These are phyloP conservation scores for Yamadazyma sp. DNA, from an alignment of 805 yeast species.

Conservation along the genomic window DNA sequence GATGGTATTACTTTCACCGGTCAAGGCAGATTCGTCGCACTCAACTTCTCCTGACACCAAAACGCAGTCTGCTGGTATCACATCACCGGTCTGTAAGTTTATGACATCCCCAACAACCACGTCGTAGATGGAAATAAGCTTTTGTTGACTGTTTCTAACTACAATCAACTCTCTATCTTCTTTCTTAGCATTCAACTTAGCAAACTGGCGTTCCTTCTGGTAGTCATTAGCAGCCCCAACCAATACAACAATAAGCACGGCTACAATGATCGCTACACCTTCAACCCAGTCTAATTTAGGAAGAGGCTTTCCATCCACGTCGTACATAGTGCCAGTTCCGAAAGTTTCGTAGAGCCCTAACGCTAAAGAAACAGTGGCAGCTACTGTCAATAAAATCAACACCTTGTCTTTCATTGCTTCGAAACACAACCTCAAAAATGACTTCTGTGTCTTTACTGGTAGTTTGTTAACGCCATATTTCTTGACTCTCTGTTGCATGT, in stretches of 20 bases:
- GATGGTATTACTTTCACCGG: constrained; percentile 91
- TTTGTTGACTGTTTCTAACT: constrained; percentile 67
- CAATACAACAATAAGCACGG: constrained; percentile 83
- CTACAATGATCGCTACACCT: constrained; percentile 95
- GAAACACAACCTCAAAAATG: constrained; percentile 66
- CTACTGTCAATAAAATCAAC: constrained; percentile 74
- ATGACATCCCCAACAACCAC: constrained; percentile 85
- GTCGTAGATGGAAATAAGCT: constrained; percentile 67
- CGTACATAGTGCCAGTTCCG: constrained; percentile 77
- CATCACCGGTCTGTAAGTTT: constrained; percentile 87
- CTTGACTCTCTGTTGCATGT: constrained; percentile 35
- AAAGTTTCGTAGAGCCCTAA: constrained; percentile 90
- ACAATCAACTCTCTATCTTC: constrained; percentile 80
- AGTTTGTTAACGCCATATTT: constrained; percentile 68
- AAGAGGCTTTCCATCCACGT: constrained; percentile 69
- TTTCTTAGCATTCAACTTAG: constrained; percentile 81
- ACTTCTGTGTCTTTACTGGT: constrained; percentile 70
- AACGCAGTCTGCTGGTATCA: constrained; percentile 85
- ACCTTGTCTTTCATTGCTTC: constrained; percentile 92
- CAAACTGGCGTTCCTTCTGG: constrained; percentile 93
- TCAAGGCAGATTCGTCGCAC: constrained; percentile 88
- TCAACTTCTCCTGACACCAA: constrained; percentile 73
- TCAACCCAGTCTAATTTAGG: constrained; percentile 98
- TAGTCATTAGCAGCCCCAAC: constrained; percentile 97
- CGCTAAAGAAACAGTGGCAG: constrained; percentile 87